Percentiles rank a stretch among this genome's conserved stretches.
Conservation (phyloP, 192 early-diverging fungal species). For the Coemansia sp. region DNA sequence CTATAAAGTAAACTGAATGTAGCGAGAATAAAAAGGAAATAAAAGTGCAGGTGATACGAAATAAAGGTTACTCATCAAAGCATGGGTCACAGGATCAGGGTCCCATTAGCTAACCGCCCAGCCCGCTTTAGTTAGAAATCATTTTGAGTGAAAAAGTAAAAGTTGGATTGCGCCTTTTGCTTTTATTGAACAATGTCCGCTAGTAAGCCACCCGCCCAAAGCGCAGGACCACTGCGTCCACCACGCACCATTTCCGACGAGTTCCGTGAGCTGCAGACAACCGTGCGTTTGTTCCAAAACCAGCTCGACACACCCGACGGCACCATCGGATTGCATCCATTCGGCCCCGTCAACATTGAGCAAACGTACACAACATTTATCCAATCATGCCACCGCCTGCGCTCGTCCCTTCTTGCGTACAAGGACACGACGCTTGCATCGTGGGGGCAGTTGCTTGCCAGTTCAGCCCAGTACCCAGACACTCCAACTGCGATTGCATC, state of each 20-base stretch:
- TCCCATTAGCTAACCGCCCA: too few species aligned
- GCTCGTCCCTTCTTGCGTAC: slow-evolving; percentile 25
- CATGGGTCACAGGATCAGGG: too few species aligned
- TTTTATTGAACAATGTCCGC: not conserved
- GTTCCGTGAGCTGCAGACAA: slow-evolving; percentile 36
- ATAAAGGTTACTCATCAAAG: too few species aligned
- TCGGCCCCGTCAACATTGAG: slow-evolving; percentile 38
- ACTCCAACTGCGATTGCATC: slow-evolving; percentile 5
- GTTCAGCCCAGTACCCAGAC: slow-evolving; percentile 1
- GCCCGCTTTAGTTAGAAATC: not conserved
- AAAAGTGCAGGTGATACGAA: not conserved
- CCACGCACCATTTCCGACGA: slow-evolving; percentile 45
- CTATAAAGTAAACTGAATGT: not conserved
- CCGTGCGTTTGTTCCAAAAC: slow-evolving; percentile 31
- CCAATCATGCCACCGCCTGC: slow-evolving; percentile 32
- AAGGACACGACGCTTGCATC: slow-evolving; percentile 40
- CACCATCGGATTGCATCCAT: slow-evolving; percentile 38
- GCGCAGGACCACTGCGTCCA: slow-evolving; percentile 12
- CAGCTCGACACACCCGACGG: slow-evolving; percentile 38
- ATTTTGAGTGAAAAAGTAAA: too few species aligned
- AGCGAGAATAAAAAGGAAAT: not conserved
- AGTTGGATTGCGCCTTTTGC: not conserved
- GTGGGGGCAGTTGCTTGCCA: slow-evolving; percentile 24
- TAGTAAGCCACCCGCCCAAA: not conserved
- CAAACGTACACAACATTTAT: slow-evolving; percentile 26